Evolutionary conservation across 345 rosid species (phyloP), one percentile per base, ranked within the genome.

Genomic region (Melaleuca quinquenervia): DNA sequence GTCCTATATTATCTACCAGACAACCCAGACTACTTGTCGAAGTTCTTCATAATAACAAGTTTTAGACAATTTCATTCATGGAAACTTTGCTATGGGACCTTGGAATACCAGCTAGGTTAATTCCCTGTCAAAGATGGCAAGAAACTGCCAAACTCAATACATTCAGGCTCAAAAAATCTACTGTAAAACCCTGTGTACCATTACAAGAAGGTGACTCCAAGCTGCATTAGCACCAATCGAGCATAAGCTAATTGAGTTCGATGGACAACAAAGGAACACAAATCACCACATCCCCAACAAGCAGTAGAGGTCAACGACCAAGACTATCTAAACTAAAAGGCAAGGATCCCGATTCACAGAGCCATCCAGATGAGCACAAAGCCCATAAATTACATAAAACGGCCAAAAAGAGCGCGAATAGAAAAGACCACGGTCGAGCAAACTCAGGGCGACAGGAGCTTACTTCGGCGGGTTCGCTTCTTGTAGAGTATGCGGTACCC

Each of bases 381-480:
- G n/a, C 15, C n/a, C 60, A 52, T 29, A 52, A 53, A 29, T 7
- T 52, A 82, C 83, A 50, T 29, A 52, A 83, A 74, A 83, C 14
- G 6, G 41, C 56, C 24, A n/a, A 50, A 82, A 32, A 45, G 24
- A 7, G 58, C 26, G 58, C 26, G n/a, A 54, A 22, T 22, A 22
- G 11, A 80, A 26, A 48, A 20, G 51, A 24, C 26, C 58, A 54
- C 3, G 26, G 54, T 44, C 6, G 16, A 22, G 50, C 82, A 86
- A 20, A 8, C 50, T 60, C 29, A 26, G 10, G 32, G 36, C 76
- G 5, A 64, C 3, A 15, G 6, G 11, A n/a, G 82, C 89, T 51
- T 86, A 96, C 99, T 94, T 88, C 96, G 91, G 75, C 99, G 98
- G 80, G 98, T 94, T 54, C 99, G 97, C 92, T 97, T 96, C 94